Base-by-base conservation (phyloP, 2,329 filamentous ascomycete genomes). In the Aspergillus felis region DNA sequence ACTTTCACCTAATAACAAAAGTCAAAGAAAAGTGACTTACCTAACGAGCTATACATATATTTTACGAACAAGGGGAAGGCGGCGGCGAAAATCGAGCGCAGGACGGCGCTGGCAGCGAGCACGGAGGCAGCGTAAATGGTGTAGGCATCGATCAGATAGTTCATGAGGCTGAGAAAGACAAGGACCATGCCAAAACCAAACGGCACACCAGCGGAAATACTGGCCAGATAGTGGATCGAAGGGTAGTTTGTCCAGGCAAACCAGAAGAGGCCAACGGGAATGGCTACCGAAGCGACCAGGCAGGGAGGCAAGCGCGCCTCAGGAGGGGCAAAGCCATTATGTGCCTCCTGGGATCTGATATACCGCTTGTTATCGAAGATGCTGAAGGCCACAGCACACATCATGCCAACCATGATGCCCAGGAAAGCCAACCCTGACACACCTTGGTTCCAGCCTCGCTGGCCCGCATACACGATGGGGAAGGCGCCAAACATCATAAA, bases 191-290 rank as follows among this genome's bases (percentile, higher is more conserved):
- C 75, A 48, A 77, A 76, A 4, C 75, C 75, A 51, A 77, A 75
- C 0, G 73, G 69, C 1, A 66, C 74, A 3, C 66, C 68, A 2
- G 68, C 72, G 9, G 72, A 67, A 51, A 76, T 69, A n/a, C 68
- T 68, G 2, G 65, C 71, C 57, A 75, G 69, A 72, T 73, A 76
- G 63, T 75, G 73, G 50, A 74, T 67, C 14, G 65, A 68, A 60
- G 70, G 75, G 51, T 71, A 79, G 52, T 82, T 81, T 0, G 82
- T 83, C 83, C 83, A 85, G 0, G 82, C 82, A 54, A 85, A 82
- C 82, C 81, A 84, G 69, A 85, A 84, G 1, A 85, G 73, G 8
- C 81, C 80, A 42, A 84, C 71, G 0, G 84, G 83, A 41, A 87
- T 73, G 5, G 74, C 71, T 20, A 82, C 74, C 53, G 74, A 75